Evolutionary conservation across 768 basidiomycete species (phyloP).

Genomic region (Pisolithus microcarpus): DNA sequence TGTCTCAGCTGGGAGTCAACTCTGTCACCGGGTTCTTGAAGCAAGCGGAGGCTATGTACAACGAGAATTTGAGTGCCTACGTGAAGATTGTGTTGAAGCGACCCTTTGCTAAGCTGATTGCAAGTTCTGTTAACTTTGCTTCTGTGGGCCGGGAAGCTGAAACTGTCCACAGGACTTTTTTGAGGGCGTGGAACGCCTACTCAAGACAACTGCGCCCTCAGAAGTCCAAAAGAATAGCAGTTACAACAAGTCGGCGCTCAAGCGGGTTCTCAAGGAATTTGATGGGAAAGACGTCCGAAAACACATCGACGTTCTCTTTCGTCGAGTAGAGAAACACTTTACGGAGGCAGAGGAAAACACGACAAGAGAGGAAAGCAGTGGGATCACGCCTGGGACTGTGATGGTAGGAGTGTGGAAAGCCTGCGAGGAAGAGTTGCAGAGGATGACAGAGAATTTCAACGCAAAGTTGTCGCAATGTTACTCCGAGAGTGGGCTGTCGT

Average conservation of each 20-base stretch:
- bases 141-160: background rate
- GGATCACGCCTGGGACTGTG: slow-evolving; percentile 54
- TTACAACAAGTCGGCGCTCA: slow-evolving; percentile 72
- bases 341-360: slow-evolving; percentile 70
- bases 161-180: slow-evolving; percentile 72
- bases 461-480: slow-evolving; percentile 76
- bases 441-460: slow-evolving; percentile 62
- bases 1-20: slow-evolving; percentile 58
- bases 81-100: slow-evolving; percentile 80
- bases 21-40: slow-evolving; percentile 57
- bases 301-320: slow-evolving; percentile 76
- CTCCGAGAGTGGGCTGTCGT: slow-evolving; percentile 55
- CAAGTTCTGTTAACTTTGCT: slow-evolving; percentile 31
- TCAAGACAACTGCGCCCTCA: slow-evolving; percentile 69
- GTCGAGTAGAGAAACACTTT: slow-evolving; percentile 95
- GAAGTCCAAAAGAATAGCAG: slow-evolving; percentile 70
- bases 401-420: slow-evolving; percentile 86
- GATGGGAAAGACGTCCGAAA: slow-evolving; percentile 86
- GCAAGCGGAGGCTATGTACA: slow-evolving; percentile 77
- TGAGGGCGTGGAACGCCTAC: slow-evolving; percentile 81
- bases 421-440: slow-evolving; percentile 77
- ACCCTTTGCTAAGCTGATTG: slow-evolving; percentile 82
- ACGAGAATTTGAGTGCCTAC: slow-evolving; percentile 83
- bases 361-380: slow-evolving; percentile 46
- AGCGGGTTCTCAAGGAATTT: slow-evolving; percentile 80